phyloP scores from a whole-genome alignment of 768 basidiomycete species.

The Boletus rubescentipes region DNA sequence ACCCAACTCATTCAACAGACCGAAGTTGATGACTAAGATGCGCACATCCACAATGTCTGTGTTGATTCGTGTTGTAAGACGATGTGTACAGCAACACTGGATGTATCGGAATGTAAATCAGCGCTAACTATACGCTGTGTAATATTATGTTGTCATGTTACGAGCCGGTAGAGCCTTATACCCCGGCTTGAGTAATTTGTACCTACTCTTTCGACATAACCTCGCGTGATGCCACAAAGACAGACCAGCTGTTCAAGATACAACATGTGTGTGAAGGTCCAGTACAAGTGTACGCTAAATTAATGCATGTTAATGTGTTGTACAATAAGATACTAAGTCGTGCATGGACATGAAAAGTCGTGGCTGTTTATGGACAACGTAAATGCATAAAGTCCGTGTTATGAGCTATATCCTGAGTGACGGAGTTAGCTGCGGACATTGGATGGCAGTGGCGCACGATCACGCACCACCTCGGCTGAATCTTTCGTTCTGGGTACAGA shows the following conservation, averaged over 20 bases:
- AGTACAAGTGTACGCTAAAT: constrained; percentile 22
- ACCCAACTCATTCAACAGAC: constrained; percentile 16
- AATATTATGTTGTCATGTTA: background rate
- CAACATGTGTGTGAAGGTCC: constrained; percentile 11
- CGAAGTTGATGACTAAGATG: constrained; percentile 1
- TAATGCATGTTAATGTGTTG: constrained; percentile 10
- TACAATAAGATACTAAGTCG: constrained; percentile 17
- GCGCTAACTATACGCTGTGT: background rate
- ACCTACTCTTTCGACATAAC: background rate
- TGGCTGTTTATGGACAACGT: constrained; percentile 11
- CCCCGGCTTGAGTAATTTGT: background rate
- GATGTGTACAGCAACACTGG: too few species aligned
- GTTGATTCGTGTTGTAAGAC: background rate
- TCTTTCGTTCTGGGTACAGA: constrained; percentile 32
- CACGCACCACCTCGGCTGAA: constrained; percentile 34
- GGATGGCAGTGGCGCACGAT: background rate
- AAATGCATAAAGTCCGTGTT: constrained; percentile 1
- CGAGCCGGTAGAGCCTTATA: too few species aligned
- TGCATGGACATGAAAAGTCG: constrained; percentile 5
- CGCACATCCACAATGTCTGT: background rate
- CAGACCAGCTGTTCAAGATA: constrained; percentile 24
- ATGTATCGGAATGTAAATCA: background rate
- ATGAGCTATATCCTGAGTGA: constrained; percentile 22
- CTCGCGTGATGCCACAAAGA: background rate
- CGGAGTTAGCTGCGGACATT: background rate